Percentiles rank a stretch among this genome's conserved stretches.
phyloP scores from a whole-genome alignment of 148 eudicot species.

The Vaccinium myrtillus region DNA sequence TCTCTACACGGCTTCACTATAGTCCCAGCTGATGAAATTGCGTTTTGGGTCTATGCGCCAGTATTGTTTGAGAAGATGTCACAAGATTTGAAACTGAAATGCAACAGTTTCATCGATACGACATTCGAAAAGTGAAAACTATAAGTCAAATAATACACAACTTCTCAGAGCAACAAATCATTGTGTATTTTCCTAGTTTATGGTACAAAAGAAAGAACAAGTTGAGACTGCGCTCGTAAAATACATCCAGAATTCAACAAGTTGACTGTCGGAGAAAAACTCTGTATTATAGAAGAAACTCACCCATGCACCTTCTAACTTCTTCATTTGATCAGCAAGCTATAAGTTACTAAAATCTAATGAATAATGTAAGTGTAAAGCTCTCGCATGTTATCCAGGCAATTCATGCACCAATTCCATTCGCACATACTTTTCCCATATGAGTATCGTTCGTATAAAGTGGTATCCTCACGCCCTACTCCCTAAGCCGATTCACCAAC shows the following conservation, averaged over 20 bases:
- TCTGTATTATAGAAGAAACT: no score
- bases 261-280: not conserved
- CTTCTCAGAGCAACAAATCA: not conserved
- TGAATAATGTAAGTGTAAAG: not conserved
- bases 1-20: not conserved
- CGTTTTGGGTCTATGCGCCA: not conserved
- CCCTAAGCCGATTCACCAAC: conserved; percentile 59
- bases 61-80: no score
- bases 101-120: not conserved
- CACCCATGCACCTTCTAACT: not conserved
- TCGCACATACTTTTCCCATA: conserved; percentile 11
- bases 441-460: conserved; percentile 43
- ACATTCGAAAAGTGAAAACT: not conserved
- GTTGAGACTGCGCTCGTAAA: not conserved
- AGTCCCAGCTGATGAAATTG: conserved; percentile 4
- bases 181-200: not conserved
- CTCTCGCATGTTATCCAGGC: not conserved
- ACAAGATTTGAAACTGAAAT: not conserved
- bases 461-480: conserved; percentile 62
- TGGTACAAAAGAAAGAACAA: not conserved
- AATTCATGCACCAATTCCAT: conserved; percentile 22
- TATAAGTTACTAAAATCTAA: conserved; percentile 10
- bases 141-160: not conserved
- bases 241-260: not conserved
- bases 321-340: not conserved